Conservation (phyloP, 2,329 filamentous ascomycete genomes). For the Cercospora sp. region DNA sequence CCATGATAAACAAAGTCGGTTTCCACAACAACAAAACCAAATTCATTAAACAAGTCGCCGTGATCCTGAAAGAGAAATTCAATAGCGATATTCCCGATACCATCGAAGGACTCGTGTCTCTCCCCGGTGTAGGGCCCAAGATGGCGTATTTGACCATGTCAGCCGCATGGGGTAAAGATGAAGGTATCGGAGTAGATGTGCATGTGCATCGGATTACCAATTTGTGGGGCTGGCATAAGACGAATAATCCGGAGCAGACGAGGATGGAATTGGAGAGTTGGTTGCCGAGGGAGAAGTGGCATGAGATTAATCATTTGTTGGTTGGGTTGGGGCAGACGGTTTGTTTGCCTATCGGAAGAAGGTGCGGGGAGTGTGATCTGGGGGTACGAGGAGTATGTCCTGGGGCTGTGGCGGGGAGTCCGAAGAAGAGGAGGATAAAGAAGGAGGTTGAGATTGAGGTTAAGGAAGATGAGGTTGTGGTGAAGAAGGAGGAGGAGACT, state of each 20-base stretch:
- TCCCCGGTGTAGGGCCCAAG: constrained; percentile 89
- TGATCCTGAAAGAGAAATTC: constrained; percentile 69
- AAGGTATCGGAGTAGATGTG: constrained; percentile 89
- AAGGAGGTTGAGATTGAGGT: constrained; percentile 38
- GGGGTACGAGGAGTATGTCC: constrained; percentile 73
- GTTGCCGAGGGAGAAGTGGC: constrained; percentile 83
- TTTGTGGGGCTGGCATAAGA: constrained; percentile 88
- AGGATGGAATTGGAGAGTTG: constrained; percentile 72
- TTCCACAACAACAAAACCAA: constrained; percentile 95
- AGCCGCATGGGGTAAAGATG: constrained; percentile 67
- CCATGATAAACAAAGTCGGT: constrained; percentile 78
- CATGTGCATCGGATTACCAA: constrained; percentile 95
- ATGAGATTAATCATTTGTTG: constrained; percentile 86
- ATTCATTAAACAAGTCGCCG: constrained; percentile 62
- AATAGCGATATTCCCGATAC: constrained; percentile 76
- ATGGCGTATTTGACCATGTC: constrained; percentile 90
- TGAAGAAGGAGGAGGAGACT: constrained; percentile 27
- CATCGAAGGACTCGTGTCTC: constrained; percentile 69
- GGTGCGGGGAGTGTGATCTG: constrained; percentile 83
- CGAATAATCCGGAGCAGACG: constrained; percentile 79
- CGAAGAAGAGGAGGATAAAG: constrained; percentile 53
- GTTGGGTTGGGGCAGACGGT: constrained; percentile 87
- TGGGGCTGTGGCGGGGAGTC: constrained; percentile 44
- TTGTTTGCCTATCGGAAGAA: constrained; percentile 75
- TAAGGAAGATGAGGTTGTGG: constrained; percentile 31